Percentiles rank a stretch among this genome's conserved stretches.
Evolutionary conservation across 345 rosid genomes (phyloP).

Genomic region (Rhodamnia rubescens): DNA sequence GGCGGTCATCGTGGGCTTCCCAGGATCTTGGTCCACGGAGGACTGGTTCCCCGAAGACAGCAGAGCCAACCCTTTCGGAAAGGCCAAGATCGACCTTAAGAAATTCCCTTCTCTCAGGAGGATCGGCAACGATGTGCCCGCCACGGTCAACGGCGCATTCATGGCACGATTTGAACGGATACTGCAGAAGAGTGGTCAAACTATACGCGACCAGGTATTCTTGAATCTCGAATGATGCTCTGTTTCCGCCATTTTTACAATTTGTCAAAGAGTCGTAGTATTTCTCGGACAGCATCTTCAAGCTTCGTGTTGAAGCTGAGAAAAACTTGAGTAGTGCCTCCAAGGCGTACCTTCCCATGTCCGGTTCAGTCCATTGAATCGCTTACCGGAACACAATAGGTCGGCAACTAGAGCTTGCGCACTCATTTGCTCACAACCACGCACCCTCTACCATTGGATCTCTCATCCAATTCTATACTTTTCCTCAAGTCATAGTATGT

Average conservation of each 20-base stretch:
- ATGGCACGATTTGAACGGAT: conserved; percentile 13
- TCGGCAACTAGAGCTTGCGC: too few relatives aligned
- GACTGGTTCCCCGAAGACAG: conserved; percentile 16
- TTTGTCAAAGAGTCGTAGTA: background rate
- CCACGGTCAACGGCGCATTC: conserved; percentile 51
- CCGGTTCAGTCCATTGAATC: too few relatives aligned
- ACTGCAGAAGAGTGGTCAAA: background rate
- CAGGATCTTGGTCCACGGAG: conserved; percentile 20
- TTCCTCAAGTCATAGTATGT: background rate
- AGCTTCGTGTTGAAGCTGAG: background rate
- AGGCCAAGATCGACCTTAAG: conserved; percentile 13
- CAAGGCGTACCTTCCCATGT: too few relatives aligned
- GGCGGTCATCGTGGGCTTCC: conserved; percentile 29
- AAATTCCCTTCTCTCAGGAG: conserved; percentile 42
- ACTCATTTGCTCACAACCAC: too few relatives aligned
- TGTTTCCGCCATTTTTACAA: background rate
- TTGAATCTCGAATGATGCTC: too few relatives aligned
- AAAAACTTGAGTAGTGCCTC: background rate
- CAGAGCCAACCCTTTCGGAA: conserved; percentile 29
- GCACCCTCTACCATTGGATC: background rate
- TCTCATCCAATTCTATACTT: background rate
- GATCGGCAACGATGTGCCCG: conserved; percentile 32
- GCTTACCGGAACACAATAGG: too few relatives aligned
- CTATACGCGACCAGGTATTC: conserved; percentile 23
- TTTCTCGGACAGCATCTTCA: background rate